Percentiles rank a stretch among this genome's conserved stretches.
Evolutionary conservation across 1,284 basidiomycete species (phyloP).

Genomic region (Anthracocystis setariae): DNA sequence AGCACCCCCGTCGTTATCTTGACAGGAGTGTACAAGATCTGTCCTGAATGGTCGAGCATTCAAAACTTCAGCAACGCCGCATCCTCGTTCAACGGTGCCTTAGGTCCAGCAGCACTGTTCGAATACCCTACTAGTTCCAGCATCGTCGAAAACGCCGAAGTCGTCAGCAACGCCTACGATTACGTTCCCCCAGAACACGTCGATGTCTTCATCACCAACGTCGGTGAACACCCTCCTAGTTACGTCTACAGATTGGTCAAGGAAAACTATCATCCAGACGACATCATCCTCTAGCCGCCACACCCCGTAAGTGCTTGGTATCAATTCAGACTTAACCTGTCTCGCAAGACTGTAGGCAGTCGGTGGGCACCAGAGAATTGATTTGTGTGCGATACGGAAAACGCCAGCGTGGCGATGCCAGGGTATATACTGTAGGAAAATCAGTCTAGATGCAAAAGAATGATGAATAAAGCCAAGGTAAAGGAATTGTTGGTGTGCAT

Average conservation of each 20-base stretch:
- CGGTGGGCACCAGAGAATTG: too few species aligned
- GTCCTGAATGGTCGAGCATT: slow-evolving; percentile 85
- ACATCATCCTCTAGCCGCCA: slow-evolving; percentile 40
- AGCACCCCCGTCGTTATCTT: slow-evolving; percentile 92
- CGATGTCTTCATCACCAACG: slow-evolving; percentile 94
- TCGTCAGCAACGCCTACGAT: slow-evolving; percentile 91
- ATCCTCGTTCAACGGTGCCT: slow-evolving; percentile 4
- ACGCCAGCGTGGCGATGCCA: too few species aligned
- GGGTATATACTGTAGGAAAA: too few species aligned
- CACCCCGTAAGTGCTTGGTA: background rate
- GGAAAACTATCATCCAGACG: slow-evolving; percentile 63
- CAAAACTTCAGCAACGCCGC: slow-evolving; percentile 28
- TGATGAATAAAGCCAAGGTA: background rate
- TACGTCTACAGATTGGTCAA: slow-evolving; percentile 67
- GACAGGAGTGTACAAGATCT: slow-evolving; percentile 94
- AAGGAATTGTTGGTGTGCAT: too few species aligned
- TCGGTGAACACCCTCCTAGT: slow-evolving; percentile 68
- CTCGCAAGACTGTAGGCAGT: too few species aligned
- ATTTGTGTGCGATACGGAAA: too few species aligned
- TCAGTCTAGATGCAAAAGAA: background rate
- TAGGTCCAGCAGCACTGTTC: slow-evolving; percentile 71
- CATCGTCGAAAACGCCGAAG: slow-evolving; percentile 76
- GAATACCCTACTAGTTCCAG: slow-evolving; percentile 32
- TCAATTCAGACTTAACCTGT: slow-evolving; percentile 3
- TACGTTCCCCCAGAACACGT: slow-evolving; percentile 91